Conservation (phyloP, 768 basidiomycete species). For the Boletus insuetus region DNA sequence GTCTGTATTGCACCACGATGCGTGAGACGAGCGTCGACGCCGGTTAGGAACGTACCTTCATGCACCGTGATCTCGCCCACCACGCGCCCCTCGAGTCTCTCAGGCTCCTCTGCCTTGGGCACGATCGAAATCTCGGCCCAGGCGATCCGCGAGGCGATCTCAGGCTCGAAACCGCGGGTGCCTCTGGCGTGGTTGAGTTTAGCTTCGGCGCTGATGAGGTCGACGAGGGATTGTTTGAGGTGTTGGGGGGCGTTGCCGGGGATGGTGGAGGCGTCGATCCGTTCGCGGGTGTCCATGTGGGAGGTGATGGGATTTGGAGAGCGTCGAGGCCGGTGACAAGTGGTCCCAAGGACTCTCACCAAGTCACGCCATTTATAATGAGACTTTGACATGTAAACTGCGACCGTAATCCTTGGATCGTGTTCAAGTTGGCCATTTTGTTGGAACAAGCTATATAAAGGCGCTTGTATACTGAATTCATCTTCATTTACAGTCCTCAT, state of each 20-base stretch:
- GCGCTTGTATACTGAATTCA: too few relatives aligned
- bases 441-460: too few relatives aligned
- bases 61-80: conserved; percentile 43
- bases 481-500: too few relatives aligned
- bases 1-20: conserved; percentile 33
- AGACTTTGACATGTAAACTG: too few relatives aligned
- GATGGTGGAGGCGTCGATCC: conserved; percentile 21
- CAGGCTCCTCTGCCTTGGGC: conserved; percentile 44
- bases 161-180: conserved; percentile 22
- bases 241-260: conserved; percentile 27
- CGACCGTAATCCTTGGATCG: too few relatives aligned
- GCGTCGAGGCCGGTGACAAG: too few relatives aligned
- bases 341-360: too few relatives aligned
- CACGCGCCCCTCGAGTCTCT: conserved; percentile 43
- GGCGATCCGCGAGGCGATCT: conserved; percentile 23
- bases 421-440: too few relatives aligned
- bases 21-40: too few relatives aligned
- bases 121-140: conserved; percentile 43
- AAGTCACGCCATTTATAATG: too few relatives aligned
- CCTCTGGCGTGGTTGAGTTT: conserved; percentile 7
- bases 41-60: conserved; percentile 35
- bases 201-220: conserved; percentile 11
- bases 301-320: too few relatives aligned
- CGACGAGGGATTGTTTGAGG: conserved; percentile 28
- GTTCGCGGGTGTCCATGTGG: conserved; percentile 8